These are phyloP conservation scores for Peltaster fructicola DNA, from an alignment of 2,329 filamentous ascomycete species.

Conservation along the genomic window DNA sequence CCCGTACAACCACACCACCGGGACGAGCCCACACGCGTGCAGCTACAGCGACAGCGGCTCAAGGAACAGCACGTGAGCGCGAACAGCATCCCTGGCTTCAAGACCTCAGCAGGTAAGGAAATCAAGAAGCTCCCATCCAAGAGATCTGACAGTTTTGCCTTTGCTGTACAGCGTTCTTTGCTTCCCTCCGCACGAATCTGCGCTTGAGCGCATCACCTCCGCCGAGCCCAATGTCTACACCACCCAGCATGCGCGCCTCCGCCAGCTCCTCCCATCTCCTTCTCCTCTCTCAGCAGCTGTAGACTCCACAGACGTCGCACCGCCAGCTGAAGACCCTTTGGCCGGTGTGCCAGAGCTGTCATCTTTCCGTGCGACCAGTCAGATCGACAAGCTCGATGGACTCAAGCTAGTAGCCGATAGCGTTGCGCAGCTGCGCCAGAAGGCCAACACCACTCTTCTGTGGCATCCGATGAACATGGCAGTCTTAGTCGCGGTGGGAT, in stretches of 20 bases:
- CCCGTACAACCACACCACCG: no score
- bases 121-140: not conserved
- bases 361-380: constrained; percentile 33
- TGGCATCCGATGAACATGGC: constrained; percentile 38
- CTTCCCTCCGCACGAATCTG: constrained; percentile 64
- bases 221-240: constrained; percentile 46
- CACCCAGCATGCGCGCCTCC: constrained; percentile 35
- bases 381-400: constrained; percentile 46
- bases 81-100: constrained; percentile 18
- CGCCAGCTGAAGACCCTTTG: constrained; percentile 19
- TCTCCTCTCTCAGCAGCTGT: constrained; percentile 23
- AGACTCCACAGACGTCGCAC: constrained; percentile 14
- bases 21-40: constrained; percentile 14
- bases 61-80: constrained; percentile 5
- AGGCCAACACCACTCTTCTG: constrained; percentile 44
- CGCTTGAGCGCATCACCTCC: constrained; percentile 42
- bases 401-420: constrained; percentile 63
- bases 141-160: not conserved
- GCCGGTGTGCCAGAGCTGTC: constrained; percentile 46
- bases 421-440: constrained; percentile 63
- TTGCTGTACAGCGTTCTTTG: constrained; percentile 51
- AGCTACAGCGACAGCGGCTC: constrained; percentile 15
- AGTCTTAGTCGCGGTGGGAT: constrained; percentile 21
- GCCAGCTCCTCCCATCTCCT: constrained; percentile 33
- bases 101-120: constrained; percentile 20